Conservation (phyloP, 2,329 filamentous ascomycete species). For the Tolypocladium pustulatum region DNA sequence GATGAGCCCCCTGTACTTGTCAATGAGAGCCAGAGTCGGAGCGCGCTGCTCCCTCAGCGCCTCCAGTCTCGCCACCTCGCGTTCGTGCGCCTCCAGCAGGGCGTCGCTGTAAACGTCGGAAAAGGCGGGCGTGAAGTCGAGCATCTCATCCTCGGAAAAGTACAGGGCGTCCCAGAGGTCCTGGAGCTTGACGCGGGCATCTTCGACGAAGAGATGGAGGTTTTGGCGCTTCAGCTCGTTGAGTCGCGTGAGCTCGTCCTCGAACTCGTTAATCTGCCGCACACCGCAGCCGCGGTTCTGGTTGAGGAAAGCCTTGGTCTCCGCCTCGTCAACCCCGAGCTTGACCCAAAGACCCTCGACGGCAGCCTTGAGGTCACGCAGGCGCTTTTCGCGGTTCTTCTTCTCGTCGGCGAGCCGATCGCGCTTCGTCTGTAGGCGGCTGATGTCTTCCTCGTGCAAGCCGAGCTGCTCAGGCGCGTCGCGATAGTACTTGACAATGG, state of each 20-base stretch:
- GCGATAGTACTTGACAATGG: conserved; percentile 81
- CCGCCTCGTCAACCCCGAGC: conserved; percentile 69
- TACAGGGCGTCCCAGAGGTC: conserved; percentile 92
- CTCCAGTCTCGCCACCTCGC: conserved; percentile 76
- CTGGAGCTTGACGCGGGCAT: conserved; percentile 80
- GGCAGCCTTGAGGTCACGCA: conserved; percentile 63
- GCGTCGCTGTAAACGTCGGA: conserved; percentile 97
- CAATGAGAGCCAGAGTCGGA: conserved; percentile 71
- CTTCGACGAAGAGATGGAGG: conserved; percentile 89
- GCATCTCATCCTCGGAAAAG: conserved; percentile 96
- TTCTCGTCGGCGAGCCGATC: conserved; percentile 87
- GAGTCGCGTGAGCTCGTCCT: conserved; percentile 76
- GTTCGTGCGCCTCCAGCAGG: conserved; percentile 86
- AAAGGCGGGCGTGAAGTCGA: conserved; percentile 94
- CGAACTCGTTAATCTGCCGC: conserved; percentile 88
- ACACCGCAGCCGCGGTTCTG: conserved; percentile 84
- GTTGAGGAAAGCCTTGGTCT: conserved; percentile 77
- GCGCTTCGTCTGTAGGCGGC: conserved; percentile 58
- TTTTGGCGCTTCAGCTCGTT: conserved; percentile 95
- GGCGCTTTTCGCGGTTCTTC: conserved; percentile 63
- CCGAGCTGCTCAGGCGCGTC: conserved; percentile 91
- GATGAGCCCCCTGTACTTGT: conserved; percentile 72
- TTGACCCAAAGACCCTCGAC: conserved; percentile 89
- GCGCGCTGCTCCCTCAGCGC: conserved; percentile 76
- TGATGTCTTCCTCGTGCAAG: conserved; percentile 77